These are phyloP conservation scores for Cryphonectria naterciae DNA, from an alignment of 2,329 filamentous ascomycete genomes.

Conservation along the genomic window DNA sequence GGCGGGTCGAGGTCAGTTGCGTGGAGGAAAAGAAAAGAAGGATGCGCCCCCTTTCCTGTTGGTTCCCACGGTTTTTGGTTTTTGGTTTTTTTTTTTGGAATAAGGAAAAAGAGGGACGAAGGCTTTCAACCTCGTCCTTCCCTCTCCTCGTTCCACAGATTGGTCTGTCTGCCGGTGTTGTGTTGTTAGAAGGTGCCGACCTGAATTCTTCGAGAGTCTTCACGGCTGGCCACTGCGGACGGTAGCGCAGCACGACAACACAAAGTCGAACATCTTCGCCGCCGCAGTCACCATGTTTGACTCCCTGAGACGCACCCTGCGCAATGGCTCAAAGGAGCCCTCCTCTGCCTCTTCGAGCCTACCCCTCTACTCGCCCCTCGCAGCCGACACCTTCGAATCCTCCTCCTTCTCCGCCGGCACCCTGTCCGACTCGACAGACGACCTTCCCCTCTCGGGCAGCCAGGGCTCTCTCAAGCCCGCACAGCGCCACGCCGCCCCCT, in stretches of 20 bases:
- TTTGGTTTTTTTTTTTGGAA: not conserved
- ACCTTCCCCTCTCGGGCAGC: not conserved
- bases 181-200: not conserved
- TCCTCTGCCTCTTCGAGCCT: not conserved
- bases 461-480: slow-evolving; percentile 18
- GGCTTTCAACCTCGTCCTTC: not conserved
- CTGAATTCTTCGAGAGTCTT: not conserved
- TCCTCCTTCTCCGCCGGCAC: not conserved
- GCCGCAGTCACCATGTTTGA: slow-evolving; percentile 11
- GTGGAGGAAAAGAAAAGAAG: not conserved
- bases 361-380: slow-evolving; percentile 25
- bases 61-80: too few species aligned
- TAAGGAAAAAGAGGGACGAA: not conserved
- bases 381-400: slow-evolving; percentile 12
- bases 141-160: not conserved
- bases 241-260: not conserved
- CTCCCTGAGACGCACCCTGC: not conserved
- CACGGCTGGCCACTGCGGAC: not conserved
- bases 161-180: not conserved
- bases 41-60: not conserved
- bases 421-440: not conserved
- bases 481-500: slow-evolving; percentile 23
- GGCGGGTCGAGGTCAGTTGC: not conserved
- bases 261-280: not conserved
- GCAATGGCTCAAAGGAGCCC: slow-evolving; percentile 4